Conservation (phyloP, 2,329 filamentous ascomycete species). For the Mollisiaceae sp. region DNA sequence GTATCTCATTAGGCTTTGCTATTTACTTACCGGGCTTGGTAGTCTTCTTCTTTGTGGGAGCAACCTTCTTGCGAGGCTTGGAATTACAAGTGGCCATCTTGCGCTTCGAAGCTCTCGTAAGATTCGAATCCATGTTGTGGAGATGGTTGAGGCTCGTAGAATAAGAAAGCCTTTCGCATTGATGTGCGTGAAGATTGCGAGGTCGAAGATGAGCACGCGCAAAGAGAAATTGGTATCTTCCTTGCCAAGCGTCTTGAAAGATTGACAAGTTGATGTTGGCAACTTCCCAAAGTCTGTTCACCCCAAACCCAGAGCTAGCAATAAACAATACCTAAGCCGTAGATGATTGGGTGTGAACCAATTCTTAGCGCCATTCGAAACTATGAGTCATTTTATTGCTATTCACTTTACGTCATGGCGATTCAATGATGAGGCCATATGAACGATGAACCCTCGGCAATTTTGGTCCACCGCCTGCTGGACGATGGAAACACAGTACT, state of each 20-base stretch:
- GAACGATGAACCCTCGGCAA: background rate
- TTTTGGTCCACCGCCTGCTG: no score
- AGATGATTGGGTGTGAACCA: no score
- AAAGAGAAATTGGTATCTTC: no score
- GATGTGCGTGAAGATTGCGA: background rate
- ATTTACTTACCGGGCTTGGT: background rate
- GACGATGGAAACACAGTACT: background rate
- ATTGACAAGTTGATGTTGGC: background rate
- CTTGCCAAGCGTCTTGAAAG: background rate
- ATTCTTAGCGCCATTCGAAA: no score
- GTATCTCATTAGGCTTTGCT: background rate
- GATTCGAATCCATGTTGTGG: no score
- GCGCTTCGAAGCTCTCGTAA: background rate
- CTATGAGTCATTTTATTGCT: no score
- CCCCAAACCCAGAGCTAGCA: no score
- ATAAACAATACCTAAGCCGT: no score
- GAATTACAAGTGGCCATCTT: background rate
- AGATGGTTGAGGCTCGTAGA: no score
- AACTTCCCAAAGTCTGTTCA: no score
- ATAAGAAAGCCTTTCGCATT: background rate
- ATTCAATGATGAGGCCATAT: background rate
- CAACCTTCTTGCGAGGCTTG: background rate
- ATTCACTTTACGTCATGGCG: no score
- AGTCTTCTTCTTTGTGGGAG: background rate
- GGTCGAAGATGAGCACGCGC: background rate